phyloP scores from a whole-genome alignment of 75 land plant genomes.

The Sequoiadendron giganteum region DNA sequence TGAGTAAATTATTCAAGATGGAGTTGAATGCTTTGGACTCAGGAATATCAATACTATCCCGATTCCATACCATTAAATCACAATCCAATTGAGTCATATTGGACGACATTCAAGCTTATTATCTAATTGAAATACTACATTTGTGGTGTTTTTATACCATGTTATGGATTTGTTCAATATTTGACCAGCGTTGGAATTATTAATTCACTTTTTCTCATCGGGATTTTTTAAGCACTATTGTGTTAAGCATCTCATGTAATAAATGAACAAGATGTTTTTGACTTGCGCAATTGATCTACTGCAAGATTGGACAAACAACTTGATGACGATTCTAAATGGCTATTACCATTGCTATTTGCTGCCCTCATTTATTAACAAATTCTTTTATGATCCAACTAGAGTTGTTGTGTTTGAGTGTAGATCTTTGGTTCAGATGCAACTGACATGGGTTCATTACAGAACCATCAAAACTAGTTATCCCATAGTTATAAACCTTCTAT shows the following conservation, averaged over 20 bases:
- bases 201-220: not conserved
- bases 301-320: not conserved
- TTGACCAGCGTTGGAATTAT: not conserved
- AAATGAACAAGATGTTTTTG: not conserved
- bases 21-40: not conserved
- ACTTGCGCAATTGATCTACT: not conserved
- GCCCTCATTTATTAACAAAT: not conserved
- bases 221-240: not conserved
- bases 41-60: not conserved
- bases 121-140: not conserved
- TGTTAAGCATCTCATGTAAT: not conserved
- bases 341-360: not conserved
- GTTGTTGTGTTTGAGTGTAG: not conserved
- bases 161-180: not conserved
- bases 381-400: not conserved
- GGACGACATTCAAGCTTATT: not conserved
- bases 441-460: not conserved
- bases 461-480: not conserved
- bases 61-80: not conserved
- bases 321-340: not conserved
- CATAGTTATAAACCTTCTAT: not conserved
- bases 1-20: conserved; percentile 4
- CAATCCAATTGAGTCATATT: not conserved
- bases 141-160: not conserved
- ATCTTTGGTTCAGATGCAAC: not conserved